Base-by-base conservation (phyloP, 192 early-diverging fungal genomes). In the Jimgerdemannia flammicorona region DNA sequence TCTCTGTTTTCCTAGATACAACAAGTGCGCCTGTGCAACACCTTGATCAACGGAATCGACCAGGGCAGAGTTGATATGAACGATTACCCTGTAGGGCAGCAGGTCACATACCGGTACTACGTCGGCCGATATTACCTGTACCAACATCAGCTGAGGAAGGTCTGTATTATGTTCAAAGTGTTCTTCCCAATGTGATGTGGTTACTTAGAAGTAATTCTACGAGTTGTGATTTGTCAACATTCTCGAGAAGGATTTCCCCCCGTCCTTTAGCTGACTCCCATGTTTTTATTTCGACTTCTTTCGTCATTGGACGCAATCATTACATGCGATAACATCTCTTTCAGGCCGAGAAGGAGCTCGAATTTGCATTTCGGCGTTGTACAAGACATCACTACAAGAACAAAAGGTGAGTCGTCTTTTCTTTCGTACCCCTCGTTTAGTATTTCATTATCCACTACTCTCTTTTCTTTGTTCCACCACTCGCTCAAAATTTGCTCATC, bases 101-200 rank as follows among this genome's bases (percentile, higher is more conserved):
- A 85, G 74, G 83, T 87, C 6, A 84, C 83, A 0, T 80, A 85
- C 39, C 77, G 76, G 6, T 87, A 83, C 54, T 87, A 87, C 54
- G 66, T 84, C 0, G 86, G 86, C 8, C 75, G 86, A 3, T 87
- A 85, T 43, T 68, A 72, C 7, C 79, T 87, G 42, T 84, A 79
- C 18, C 79, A 85, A 10, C 70, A 79, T 20, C 78, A 83, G 70
- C 73, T 87, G 3, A 73, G 79, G 8, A 77, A 77, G 74, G 78
- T 79, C n/a, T n/a, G n/a, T n/a, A n/a, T n/a, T n/a, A n/a, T n/a
- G n/a, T n/a, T n/a, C n/a, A n/a, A n/a, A n/a, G n/a, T n/a, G n/a
- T n/a, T n/a, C n/a, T n/a, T n/a, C n/a, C n/a, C n/a, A n/a, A n/a
- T n/a, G n/a, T n/a, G n/a, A n/a, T n/a, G n/a, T n/a, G n/a, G n/a